Conservation (phyloP, 164 flowering plant species). For the Piper longum region DNA sequence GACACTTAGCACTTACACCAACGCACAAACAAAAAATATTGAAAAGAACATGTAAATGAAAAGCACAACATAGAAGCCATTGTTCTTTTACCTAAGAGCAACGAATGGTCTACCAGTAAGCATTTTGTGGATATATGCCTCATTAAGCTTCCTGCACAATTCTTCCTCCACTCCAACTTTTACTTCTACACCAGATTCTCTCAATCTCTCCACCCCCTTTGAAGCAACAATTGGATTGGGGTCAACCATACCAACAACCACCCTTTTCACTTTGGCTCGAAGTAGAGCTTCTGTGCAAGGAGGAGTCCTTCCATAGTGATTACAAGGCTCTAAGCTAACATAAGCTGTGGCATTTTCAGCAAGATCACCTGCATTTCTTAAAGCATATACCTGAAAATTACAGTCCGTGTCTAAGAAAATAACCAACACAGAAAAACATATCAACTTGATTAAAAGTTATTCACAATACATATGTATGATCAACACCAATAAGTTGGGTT, state of each 20-base stretch:
- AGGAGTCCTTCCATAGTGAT: conserved; percentile 91
- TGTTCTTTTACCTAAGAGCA: conserved; percentile 44
- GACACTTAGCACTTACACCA: background rate
- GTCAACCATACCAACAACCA: conserved; percentile 94
- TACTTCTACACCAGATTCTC: conserved; percentile 68
- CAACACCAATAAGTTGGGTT: background rate
- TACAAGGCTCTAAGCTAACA: conserved; percentile 93
- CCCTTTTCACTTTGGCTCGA: conserved; percentile 76
- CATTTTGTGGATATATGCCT: conserved; percentile 72
- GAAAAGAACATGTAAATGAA: background rate
- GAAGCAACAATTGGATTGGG: conserved; percentile 93
- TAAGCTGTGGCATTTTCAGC: conserved; percentile 88
- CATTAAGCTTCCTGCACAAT: conserved; percentile 63
- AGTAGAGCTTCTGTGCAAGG: conserved; percentile 90
- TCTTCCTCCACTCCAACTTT: conserved; percentile 78
- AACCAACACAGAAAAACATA: background rate
- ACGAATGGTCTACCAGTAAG: conserved; percentile 68
- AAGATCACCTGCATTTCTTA: conserved; percentile 71
- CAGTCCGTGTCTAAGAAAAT: background rate
- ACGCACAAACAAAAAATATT: background rate
- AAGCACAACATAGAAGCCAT: background rate
- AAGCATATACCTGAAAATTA: conserved; percentile 68
- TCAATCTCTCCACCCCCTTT: conserved; percentile 51
- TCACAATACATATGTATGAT: too few relatives aligned
- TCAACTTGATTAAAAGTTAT: background rate